Conservation (phyloP, 2,329 filamentous ascomycete genomes). For the Teratosphaeriaceae sp. region DNA sequence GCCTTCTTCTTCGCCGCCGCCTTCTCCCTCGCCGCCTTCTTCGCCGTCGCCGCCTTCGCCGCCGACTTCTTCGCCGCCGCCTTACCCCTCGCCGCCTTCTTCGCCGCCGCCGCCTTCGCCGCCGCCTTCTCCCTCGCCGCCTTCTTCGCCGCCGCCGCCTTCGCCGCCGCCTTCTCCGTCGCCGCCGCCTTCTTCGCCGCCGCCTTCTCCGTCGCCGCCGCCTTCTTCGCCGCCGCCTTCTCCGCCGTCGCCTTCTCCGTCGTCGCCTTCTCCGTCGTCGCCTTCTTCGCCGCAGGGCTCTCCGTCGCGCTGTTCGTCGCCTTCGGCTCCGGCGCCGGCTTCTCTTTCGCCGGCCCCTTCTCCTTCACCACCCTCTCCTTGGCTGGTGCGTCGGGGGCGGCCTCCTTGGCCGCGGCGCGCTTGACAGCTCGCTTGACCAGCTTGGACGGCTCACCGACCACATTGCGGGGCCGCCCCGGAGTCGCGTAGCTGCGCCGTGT, state of each 20-base stretch:
- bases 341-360: conserved; percentile 13
- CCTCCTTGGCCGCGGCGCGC: conserved; percentile 14
- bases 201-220: too few species aligned
- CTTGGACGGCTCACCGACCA: conserved; percentile 26
- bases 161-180: conserved; percentile 10
- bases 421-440: conserved; percentile 27
- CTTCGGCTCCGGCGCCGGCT: conserved; percentile 9
- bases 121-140: conserved; percentile 15
- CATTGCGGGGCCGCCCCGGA: conserved; percentile 25
- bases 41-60: not conserved
- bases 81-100: conserved; percentile 16
- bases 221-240: too few species aligned
- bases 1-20: conserved; percentile 9
- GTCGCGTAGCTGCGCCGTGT: conserved; percentile 20
- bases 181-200: conserved; percentile 23
- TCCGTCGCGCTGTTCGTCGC: not conserved
- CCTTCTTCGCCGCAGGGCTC: not conserved
- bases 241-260: too few species aligned
- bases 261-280: not conserved
- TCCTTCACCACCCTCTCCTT: conserved; percentile 17
- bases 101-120: conserved; percentile 11
- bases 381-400: conserved; percentile 14
- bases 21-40: conserved; percentile 4
- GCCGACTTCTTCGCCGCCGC: conserved; percentile 5
- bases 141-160: conserved; percentile 18